Evolutionary conservation across 1,284 basidiomycete species (phyloP).

Genomic region (Tremellales sp.): DNA sequence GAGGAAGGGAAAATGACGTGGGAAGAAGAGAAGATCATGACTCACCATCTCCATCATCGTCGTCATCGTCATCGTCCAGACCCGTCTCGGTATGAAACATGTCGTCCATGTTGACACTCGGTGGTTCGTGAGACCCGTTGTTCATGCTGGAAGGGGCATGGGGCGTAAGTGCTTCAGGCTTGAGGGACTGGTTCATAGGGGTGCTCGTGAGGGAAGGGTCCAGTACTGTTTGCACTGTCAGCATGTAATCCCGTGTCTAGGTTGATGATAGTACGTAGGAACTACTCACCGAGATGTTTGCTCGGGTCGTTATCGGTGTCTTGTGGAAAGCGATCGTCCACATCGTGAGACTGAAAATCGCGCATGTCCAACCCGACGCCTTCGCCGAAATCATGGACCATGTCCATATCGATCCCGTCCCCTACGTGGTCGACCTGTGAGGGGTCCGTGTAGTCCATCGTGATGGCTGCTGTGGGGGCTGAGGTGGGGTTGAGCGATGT

Average conservation of each 20-base stretch:
- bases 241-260: too few relatives aligned
- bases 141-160: not conserved
- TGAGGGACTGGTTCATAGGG: not conserved
- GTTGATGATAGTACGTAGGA: not conserved
- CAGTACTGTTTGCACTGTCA: not conserved
- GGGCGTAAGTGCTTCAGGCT: not conserved
- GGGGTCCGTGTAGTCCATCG: not conserved
- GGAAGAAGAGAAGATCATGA: not conserved
- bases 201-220: not conserved
- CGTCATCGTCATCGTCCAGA: constrained; percentile 39
- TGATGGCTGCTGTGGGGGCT: not conserved
- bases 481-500: not conserved
- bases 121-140: constrained; percentile 6
- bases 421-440: not conserved
- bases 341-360: constrained; percentile 26
- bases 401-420: constrained; percentile 32
- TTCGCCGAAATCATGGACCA: constrained; percentile 43
- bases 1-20: not conserved
- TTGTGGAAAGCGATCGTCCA: too few relatives aligned
- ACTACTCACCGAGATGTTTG: constrained; percentile 14
- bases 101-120: constrained; percentile 29
- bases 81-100: constrained; percentile 45
- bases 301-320: too few relatives aligned
- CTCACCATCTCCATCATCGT: constrained; percentile 37
- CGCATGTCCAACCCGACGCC: constrained; percentile 41